A percentile compares a stretch with the other conserved stretches of the same genome.
Conservation (phyloP, 2,329 filamentous ascomycete genomes). For the Colletotrichum horii region DNA sequence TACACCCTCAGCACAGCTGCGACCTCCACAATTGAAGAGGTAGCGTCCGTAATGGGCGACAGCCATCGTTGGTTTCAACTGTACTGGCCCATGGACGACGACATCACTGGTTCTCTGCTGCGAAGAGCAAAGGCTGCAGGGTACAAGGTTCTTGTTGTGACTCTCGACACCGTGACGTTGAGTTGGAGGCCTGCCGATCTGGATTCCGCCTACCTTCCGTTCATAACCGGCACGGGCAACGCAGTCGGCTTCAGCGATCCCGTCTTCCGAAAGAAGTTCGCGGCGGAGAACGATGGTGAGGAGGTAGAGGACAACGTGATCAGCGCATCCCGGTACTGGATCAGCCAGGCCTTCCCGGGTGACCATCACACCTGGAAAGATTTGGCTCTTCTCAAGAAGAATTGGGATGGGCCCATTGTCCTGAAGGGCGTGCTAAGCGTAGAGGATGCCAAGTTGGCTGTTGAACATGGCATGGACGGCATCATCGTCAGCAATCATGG, state of each 20-base stretch:
- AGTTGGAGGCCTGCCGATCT: constrained; percentile 74
- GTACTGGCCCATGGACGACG: constrained; percentile 73
- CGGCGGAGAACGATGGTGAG: constrained; percentile 49
- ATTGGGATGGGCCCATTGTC: constrained; percentile 68
- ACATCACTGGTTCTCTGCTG: constrained; percentile 69
- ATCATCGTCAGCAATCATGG: constrained; percentile 69
- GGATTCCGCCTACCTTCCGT: constrained; percentile 66
- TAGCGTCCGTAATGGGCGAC: constrained; percentile 61
- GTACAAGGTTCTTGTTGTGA: constrained; percentile 72
- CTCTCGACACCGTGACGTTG: constrained; percentile 73
- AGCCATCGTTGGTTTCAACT: constrained; percentile 75
- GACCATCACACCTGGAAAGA: constrained; percentile 65
- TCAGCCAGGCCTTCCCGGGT: constrained; percentile 55
- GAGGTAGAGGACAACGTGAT: constrained; percentile 52
- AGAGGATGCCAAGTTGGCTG: constrained; percentile 43
- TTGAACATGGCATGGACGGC: constrained; percentile 60
- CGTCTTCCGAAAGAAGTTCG: constrained; percentile 64
- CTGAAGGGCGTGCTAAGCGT: constrained; percentile 38
- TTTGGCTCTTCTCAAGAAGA: constrained; percentile 58
- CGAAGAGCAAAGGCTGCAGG: constrained; percentile 64
- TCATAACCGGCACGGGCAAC: constrained; percentile 63
- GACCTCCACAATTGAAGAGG: constrained; percentile 68
- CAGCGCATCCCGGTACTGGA: constrained; percentile 59
- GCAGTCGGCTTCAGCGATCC: constrained; percentile 71
- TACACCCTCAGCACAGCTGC: constrained; percentile 73